phyloP scores from a whole-genome alignment of 2,329 filamentous ascomycete genomes.

The Colletotrichum chlorophyti region DNA sequence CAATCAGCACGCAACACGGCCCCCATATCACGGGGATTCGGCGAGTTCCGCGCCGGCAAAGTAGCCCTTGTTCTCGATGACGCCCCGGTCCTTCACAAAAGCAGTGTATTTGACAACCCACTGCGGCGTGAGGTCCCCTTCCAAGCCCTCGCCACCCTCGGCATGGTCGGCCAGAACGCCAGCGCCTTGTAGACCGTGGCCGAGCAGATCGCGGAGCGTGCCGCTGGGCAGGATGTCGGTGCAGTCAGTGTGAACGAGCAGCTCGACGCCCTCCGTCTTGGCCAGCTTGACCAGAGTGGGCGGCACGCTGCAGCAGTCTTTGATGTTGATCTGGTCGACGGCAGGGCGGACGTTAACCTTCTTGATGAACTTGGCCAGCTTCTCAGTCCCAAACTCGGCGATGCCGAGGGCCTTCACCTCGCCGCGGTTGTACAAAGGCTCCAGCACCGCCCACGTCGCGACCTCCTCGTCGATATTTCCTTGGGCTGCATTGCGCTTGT shows the following conservation, averaged over 20 bases:
- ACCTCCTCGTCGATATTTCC: conserved; percentile 72
- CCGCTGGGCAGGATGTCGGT: conserved; percentile 88
- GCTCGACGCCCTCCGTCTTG: conserved; percentile 81
- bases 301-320: conserved; percentile 95
- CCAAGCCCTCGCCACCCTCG: conserved; percentile 62
- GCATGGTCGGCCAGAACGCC: conserved; percentile 74
- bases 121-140: conserved; percentile 81
- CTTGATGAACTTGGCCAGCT: conserved; percentile 78
- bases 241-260: conserved; percentile 93
- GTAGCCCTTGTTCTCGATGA: conserved; percentile 98
- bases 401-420: conserved; percentile 80
- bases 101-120: conserved; percentile 99
- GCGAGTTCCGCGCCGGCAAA: conserved; percentile 83
- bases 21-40: conserved; percentile 31
- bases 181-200: conserved; percentile 73
- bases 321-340: conserved; percentile 95
- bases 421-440: conserved; percentile 74
- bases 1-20: neutral
- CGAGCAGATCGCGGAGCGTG: conserved; percentile 83
- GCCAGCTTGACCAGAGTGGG: conserved; percentile 85
- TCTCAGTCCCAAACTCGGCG: conserved; percentile 88
- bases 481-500: conserved; percentile 65
- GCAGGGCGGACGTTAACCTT: conserved; percentile 75
- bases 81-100: conserved; percentile 87
- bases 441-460: conserved; percentile 75